phyloP scores from a whole-genome alignment of 2,329 filamentous ascomycete genomes.

The Colletotrichum abscissum region DNA sequence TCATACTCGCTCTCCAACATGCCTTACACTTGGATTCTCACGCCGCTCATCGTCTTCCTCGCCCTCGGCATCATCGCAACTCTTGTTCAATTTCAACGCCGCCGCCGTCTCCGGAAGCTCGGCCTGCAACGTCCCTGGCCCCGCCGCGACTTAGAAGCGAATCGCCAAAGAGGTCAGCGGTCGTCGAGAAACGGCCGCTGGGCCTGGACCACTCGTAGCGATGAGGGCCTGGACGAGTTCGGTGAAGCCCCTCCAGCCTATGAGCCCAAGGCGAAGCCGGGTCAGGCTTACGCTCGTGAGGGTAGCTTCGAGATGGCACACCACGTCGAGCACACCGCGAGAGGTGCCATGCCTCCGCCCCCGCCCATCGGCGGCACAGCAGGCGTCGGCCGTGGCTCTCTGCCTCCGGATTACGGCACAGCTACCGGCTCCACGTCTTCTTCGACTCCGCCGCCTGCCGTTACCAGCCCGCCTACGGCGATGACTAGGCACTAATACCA shows the following conservation, averaged over 20 bases:
- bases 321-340: constrained; percentile 17
- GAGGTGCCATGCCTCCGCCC: constrained; percentile 9
- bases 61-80: constrained; percentile 50
- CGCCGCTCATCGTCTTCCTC: constrained; percentile 59
- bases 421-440: constrained; percentile 23
- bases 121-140: constrained; percentile 29
- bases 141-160: constrained; percentile 39
- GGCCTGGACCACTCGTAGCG: constrained; percentile 42
- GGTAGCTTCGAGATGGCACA: constrained; percentile 33
- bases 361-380: constrained; percentile 3
- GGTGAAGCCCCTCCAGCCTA: constrained; percentile 76
- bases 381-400: constrained; percentile 12
- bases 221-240: constrained; percentile 71
- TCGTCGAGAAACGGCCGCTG: constrained; percentile 30
- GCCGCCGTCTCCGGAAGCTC: constrained; percentile 42
- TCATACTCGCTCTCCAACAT: constrained; percentile 51
- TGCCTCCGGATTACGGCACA: constrained; percentile 28
- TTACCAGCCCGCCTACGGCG: constrained; percentile 19
- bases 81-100: constrained; percentile 57
- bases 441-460: constrained; percentile 18
- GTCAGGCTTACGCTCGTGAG: constrained; percentile 21
- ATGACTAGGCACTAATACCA: constrained; percentile 12
- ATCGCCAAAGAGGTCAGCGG: constrained; percentile 24
- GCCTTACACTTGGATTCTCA: constrained; percentile 68
- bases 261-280: constrained; percentile 44